phyloP scores from a whole-genome alignment of 148 eudicot genomes.

The Fagopyrum esculentum region DNA sequence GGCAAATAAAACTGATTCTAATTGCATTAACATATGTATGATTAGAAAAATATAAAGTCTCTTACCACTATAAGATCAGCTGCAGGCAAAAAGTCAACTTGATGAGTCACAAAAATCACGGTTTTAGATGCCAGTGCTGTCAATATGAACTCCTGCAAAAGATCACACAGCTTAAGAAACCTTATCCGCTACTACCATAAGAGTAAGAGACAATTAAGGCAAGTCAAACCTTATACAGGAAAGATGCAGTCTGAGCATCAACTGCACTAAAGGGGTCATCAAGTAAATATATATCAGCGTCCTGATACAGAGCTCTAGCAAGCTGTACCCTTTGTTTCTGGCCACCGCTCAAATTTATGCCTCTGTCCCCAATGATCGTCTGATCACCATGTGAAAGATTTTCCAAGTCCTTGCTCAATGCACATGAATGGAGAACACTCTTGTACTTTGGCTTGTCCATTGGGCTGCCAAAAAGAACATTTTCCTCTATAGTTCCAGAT shows the following conservation, averaged over 20 bases:
- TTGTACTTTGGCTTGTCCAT: constrained; percentile 83
- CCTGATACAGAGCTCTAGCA: constrained; percentile 95
- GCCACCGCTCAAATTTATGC: constrained; percentile 97
- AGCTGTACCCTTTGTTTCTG: constrained; percentile 98
- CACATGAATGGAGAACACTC: constrained; percentile 72
- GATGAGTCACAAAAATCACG: constrained; percentile 87
- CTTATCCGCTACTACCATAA: constrained; percentile 12
- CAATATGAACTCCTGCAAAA: constrained; percentile 76
- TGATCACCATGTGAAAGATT: constrained; percentile 88
- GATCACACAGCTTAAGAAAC: constrained; percentile 22
- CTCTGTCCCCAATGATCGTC: constrained; percentile 95
- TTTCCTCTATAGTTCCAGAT: constrained; percentile 87
- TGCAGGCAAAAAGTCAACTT: constrained; percentile 89
- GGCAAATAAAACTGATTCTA: background rate
- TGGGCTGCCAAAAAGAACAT: constrained; percentile 85
- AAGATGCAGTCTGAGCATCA: constrained; percentile 91
- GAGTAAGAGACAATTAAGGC: background rate
- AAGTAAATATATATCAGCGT: constrained; percentile 93
- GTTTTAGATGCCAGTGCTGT: constrained; percentile 69
- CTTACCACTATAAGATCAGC: constrained; percentile 90
- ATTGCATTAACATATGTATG: background rate
- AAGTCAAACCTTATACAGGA: constrained; percentile 56
- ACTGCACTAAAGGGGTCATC: constrained; percentile 99
- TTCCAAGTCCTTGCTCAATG: constrained; percentile 77
- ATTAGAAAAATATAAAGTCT: background rate